Base-by-base conservation (phyloP, 305 asterid species). In the Coffea humblotiana region DNA sequence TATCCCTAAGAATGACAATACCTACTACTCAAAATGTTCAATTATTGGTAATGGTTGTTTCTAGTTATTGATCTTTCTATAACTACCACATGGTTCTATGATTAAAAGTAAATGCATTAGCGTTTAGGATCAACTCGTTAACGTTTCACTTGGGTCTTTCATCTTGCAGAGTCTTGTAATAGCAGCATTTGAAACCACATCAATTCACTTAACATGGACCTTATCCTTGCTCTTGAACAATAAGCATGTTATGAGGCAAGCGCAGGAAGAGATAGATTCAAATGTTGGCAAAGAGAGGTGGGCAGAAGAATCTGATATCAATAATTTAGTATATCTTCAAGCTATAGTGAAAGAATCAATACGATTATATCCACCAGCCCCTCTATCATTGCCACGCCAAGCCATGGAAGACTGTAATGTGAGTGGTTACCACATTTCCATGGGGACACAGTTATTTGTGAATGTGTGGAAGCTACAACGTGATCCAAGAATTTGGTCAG, bases 321-420 rank as follows among this genome's bases (percentile, higher is more conserved):
- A 80, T 32, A 82, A 82, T 74, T 83, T 91, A 61, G 47, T 40
- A 43, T 89, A 85, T 67, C 64, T 91, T 3, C 85, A 88, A 29
- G 92, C 91, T 58, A 82, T 87, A 0, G 82, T 89, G 13, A 89
- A 89, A 77, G 95, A 91, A 72, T 83, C 89, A 0, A 64, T 91
- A 2, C 89, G 92, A 12, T 70, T 91, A n/a, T 89, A 79, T 84
- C 95, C 95, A 19, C 91, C 93, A 1, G 92, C 87, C 16, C 93
- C 96, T 15, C 56, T 91, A 35, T 52, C 87, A 5, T 92, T 87
- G 2, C 93, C 92, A 6, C 91, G 87, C 18, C 91, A 90, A 40
- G 91, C 93, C 78, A 72, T 35, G 10, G 83, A 90, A 78, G 90
- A 91, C 10, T 91, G 93, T 23, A n/a, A 21, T 19, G 66, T 91